Evolutionary conservation across 2,329 filamentous ascomycete species (phyloP), one percentile per base, ranked within the genome.

Genomic region (Dichotomopilus funicola): DNA sequence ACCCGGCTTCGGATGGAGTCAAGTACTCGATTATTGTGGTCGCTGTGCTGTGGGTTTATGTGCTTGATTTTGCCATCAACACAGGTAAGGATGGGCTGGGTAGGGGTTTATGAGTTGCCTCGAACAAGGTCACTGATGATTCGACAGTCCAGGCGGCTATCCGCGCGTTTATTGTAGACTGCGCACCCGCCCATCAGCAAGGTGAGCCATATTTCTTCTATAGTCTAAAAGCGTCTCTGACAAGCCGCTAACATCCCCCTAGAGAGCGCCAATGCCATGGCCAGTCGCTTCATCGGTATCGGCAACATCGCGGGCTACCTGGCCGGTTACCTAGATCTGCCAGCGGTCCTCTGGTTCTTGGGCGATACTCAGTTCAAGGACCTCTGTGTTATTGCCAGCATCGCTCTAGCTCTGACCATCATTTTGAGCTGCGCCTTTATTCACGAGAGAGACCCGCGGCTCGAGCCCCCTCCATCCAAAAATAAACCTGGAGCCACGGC

Each of bases 11-110:
- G 0, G 64, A 78, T 6, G 81, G 78, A 2, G 85, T 88, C 46
- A 85, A 82, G 65, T 78, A 77, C 3, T 75, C 77, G 43, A 81
- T 88, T 48, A 92, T 96, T 62, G 75, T 89, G 36, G 79, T 89
- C 55, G 92, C 92, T 6, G 90, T 96, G 5, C 68, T 91, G 35
- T 87, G 91, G 73, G 88, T 97, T 64, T 97, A 95, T 71, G 78
- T 94, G 49, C 79, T 97, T 50, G 92, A 97, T 70, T 94, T 97
- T 70, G 85, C 91, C 65, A 94, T 97, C 74, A 97, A 97, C 72
- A 94, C 91, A 55, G 86, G 85, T 88, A 73, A 64, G 77, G 2
- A 9, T 44, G 2, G 10, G n/a, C 6, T 5, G 13, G 4, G 12
- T 12, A 1, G 6, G 3, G 2, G 12, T 49, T 48, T 8, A 31